A percentile compares a stretch with the other conserved stretches of the same genome.
These are phyloP conservation scores for Parathielavia appendiculata DNA, from an alignment of 495 filamentous ascomycete species.

Conservation along the genomic window DNA sequence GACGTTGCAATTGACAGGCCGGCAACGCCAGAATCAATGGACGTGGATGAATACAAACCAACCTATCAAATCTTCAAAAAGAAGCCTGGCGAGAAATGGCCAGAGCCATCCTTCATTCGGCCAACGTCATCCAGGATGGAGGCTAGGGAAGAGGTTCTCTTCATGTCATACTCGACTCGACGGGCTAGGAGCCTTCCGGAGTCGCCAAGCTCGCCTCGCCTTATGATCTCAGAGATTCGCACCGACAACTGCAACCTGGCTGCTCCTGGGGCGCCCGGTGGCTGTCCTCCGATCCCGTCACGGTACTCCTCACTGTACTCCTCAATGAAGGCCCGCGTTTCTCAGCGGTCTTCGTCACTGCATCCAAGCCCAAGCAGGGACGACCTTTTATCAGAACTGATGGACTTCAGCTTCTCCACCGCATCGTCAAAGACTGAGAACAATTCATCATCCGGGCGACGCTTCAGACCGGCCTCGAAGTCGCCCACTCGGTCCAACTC, in stretches of 20 bases:
- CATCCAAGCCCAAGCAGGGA: not conserved
- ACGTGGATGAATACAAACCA: not conserved
- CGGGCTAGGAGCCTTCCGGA: constrained; percentile 41
- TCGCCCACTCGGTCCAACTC: constrained; percentile 13
- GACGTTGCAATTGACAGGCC: constrained; percentile 4
- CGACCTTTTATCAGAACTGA: constrained; percentile 19
- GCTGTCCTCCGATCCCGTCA: constrained; percentile 16
- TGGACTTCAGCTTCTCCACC: constrained; percentile 24
- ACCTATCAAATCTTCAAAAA: too few species aligned
- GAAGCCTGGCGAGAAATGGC: constrained; percentile 29
- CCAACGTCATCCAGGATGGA: constrained; percentile 45
- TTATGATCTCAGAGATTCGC: not conserved
- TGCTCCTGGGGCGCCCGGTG: not conserved
- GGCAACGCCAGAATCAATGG: constrained; percentile 3
- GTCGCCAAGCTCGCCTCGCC: constrained; percentile 19
- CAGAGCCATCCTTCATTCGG: constrained; percentile 43
- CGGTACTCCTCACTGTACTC: constrained; percentile 19
- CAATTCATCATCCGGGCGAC: constrained; percentile 7
- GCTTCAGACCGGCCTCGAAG: constrained; percentile 19
- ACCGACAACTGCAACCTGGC: not conserved
- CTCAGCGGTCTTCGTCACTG: constrained; percentile 3
- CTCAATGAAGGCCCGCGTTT: constrained; percentile 6
- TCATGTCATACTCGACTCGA: constrained; percentile 21
- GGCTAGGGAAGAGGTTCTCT: constrained; percentile 37
- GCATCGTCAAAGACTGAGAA: not conserved